Conservation (phyloP, 2,329 filamentous ascomycete genomes). For the Aspergillus japonicus region DNA sequence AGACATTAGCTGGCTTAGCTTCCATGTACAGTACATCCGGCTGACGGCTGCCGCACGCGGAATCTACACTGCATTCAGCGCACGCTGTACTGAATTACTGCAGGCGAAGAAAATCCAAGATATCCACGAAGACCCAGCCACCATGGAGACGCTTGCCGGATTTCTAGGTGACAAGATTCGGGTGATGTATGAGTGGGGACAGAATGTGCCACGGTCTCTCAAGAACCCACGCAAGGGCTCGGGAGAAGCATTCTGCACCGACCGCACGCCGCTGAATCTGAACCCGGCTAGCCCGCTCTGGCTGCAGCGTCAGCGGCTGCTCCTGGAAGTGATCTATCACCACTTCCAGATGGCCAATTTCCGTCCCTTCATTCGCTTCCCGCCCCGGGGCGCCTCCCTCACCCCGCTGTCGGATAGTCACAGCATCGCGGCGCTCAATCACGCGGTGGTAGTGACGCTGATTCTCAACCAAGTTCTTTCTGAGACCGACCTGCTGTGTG, state of each 20-base stretch:
- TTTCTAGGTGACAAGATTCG: conserved; percentile 23
- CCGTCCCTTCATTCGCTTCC: conserved; percentile 44
- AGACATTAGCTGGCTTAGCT: conserved; percentile 44
- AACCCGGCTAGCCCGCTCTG: conserved; percentile 41
- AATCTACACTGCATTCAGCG: conserved; percentile 39
- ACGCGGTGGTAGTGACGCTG: conserved; percentile 39
- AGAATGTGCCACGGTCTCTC: conserved; percentile 39
- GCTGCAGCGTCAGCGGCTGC: conserved; percentile 45
- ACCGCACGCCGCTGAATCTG: conserved; percentile 35
- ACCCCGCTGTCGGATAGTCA: conserved; percentile 19
- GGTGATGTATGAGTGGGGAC: conserved; percentile 31
- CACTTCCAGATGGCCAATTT: conserved; percentile 40
- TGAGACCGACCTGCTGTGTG: conserved; percentile 34
- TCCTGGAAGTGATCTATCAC: conserved; percentile 46
- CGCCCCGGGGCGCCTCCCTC: neutral
- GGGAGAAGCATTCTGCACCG: conserved; percentile 39
- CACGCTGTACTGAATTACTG: conserved; percentile 24
- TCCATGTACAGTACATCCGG: conserved; percentile 34
- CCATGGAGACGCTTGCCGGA: too few relatives aligned
- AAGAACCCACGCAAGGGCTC: conserved; percentile 37
- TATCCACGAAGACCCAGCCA: too few relatives aligned
- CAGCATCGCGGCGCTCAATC: conserved; percentile 28
- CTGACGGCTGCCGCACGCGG: conserved; percentile 34
- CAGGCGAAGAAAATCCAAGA: conserved; percentile 31
- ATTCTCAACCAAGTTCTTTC: conserved; percentile 40